A percentile compares a stretch with the other conserved stretches of the same genome.
Conservation (phyloP, 2,329 filamentous ascomycete genomes). For the Setomelanomma holmii region DNA sequence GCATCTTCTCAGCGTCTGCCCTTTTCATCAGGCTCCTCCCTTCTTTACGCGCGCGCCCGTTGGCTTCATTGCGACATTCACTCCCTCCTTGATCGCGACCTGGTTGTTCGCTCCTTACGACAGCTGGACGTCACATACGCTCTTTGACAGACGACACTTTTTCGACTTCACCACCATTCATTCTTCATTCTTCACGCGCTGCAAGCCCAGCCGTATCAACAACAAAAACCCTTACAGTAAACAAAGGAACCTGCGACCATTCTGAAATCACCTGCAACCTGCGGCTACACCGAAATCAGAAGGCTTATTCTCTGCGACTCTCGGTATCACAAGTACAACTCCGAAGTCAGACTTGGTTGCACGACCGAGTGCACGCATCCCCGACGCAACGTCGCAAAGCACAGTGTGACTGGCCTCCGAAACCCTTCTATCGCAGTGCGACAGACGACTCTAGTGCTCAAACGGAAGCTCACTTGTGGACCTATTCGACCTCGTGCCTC, state of each 20-base stretch:
- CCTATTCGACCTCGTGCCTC: constrained; percentile 29
- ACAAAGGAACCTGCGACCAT: constrained; percentile 2
- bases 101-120: constrained; percentile 51
- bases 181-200: constrained; percentile 30
- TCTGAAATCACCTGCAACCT: constrained; percentile 12
- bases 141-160: constrained; percentile 47
- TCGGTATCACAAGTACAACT: constrained; percentile 38
- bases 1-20: constrained; percentile 24
- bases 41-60: constrained; percentile 33
- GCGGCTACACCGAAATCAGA: constrained; percentile 14
- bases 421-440: constrained; percentile 29
- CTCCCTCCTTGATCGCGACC: constrained; percentile 38
- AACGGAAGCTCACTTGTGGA: constrained; percentile 22
- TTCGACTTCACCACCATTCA: constrained; percentile 21
- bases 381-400: constrained; percentile 26
- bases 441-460: constrained; percentile 26
- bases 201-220: constrained; percentile 32
- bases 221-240: constrained; percentile 11
- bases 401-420: constrained; percentile 30
- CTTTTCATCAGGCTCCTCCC: constrained; percentile 33
- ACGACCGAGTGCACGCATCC: constrained; percentile 35
- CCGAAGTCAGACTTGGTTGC: constrained; percentile 31
- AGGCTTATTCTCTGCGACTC: constrained; percentile 22
- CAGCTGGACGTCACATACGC: constrained; percentile 41
- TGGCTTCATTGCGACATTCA: constrained; percentile 33